Conservation (phyloP, 257 asterid species). For the Buddleja alternifolia region DNA sequence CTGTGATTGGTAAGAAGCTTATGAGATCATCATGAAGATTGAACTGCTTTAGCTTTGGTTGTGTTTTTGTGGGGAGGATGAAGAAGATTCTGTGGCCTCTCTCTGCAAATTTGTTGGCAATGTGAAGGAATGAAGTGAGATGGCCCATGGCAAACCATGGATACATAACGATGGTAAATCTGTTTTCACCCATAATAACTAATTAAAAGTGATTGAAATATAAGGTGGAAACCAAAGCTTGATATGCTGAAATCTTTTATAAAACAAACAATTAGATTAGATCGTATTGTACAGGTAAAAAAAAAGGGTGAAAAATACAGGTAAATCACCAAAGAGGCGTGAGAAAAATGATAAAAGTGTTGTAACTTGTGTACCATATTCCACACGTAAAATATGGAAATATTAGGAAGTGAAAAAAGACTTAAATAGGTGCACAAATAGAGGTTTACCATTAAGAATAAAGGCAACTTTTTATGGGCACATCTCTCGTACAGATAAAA, state of each 20-base stretch:
- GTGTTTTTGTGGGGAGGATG: constrained; percentile 46
- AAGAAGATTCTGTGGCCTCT: constrained; percentile 51
- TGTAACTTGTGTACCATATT: no score
- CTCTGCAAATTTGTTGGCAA: constrained; percentile 58
- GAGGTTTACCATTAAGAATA: no score
- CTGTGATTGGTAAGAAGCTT: constrained; percentile 37
- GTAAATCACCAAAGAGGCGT: background rate
- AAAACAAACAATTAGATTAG: no score
- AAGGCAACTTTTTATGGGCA: no score
- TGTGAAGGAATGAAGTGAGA: constrained; percentile 56
- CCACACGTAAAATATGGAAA: no score
- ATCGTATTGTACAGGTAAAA: no score
- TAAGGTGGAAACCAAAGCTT: background rate
- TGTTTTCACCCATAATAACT: constrained; percentile 16
- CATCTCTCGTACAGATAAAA: no score
- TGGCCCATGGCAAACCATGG: constrained; percentile 74
- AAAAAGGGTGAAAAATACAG: background rate
- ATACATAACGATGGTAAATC: constrained; percentile 44
- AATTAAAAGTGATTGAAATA: background rate
- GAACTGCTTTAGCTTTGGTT: constrained; percentile 35
- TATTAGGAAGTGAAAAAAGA: no score
- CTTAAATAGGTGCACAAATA: no score
- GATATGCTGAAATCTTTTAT: no score
- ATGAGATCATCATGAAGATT: constrained; percentile 43
- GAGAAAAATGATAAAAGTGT: background rate